Conservation (phyloP, 1,284 basidiomycete species). For the Cerrena zonata region DNA sequence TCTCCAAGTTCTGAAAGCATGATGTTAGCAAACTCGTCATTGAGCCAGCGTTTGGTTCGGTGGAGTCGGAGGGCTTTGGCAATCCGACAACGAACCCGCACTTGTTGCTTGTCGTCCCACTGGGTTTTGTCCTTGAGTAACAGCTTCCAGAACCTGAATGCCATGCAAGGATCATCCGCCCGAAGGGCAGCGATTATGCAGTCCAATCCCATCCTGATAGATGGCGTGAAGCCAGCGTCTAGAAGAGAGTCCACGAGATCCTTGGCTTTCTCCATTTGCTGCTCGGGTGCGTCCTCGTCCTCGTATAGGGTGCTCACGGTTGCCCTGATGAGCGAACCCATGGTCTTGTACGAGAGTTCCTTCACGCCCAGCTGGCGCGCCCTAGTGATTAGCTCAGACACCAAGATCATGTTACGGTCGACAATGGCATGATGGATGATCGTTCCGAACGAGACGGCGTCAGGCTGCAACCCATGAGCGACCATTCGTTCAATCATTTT, state of each 20-base stretch:
- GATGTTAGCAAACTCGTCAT: constrained; percentile 10
- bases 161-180: constrained; percentile 42
- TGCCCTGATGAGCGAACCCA: constrained; percentile 44
- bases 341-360: constrained; percentile 41
- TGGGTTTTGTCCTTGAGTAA: constrained; percentile 43
- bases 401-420: constrained; percentile 40
- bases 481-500: constrained; percentile 46
- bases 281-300: constrained; percentile 19
- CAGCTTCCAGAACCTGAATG: constrained; percentile 54
- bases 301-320: constrained; percentile 27
- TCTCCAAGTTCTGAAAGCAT: constrained; percentile 35
- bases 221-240: constrained; percentile 30
- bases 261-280: constrained; percentile 39
- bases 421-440: constrained; percentile 51
- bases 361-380: constrained; percentile 31
- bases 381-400: constrained; percentile 36
- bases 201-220: constrained; percentile 44
- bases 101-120: constrained; percentile 45
- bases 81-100: constrained; percentile 36
- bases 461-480: constrained; percentile 40
- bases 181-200: constrained; percentile 47
- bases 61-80: constrained; percentile 24
- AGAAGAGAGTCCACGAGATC: constrained; percentile 36
- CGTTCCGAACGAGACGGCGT: constrained; percentile 51
- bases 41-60: neutral